Evolutionary conservation across 495 filamentous ascomycete genomes (phyloP).

Genomic region (Xanthoparmelia taractica): DNA sequence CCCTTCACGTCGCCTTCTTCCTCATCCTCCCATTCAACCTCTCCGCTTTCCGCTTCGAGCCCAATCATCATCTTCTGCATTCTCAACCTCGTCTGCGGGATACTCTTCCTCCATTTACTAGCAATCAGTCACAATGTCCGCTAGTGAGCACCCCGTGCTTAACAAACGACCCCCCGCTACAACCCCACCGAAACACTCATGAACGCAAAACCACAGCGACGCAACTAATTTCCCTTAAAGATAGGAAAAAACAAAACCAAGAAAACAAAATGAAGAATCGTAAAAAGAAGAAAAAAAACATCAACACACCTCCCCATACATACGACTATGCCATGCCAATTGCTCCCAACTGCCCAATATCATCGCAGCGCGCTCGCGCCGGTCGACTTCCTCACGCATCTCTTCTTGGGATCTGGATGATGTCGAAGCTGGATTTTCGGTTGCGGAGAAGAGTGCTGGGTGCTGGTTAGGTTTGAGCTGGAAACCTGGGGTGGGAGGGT

Average conservation of each 20-base stretch:
- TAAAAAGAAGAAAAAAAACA: not conserved
- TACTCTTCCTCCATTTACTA: constrained; percentile 22
- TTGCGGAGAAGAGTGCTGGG: not conserved
- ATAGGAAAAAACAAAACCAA: not conserved
- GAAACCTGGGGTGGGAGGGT: not conserved
- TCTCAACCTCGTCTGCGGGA: constrained; percentile 33
- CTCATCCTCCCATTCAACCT: constrained; percentile 19
- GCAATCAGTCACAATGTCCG: not conserved
- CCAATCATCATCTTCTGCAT: constrained; percentile 24
- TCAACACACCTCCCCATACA: constrained; percentile 21
- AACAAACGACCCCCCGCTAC: too few relatives aligned
- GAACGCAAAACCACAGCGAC: too few relatives aligned
- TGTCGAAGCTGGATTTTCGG: not conserved
- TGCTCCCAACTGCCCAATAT: constrained; percentile 22
- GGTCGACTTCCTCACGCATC: constrained; percentile 12
- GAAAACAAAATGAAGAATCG: not conserved
- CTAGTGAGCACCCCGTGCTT: not conserved
- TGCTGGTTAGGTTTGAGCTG: not conserved
- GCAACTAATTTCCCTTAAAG: too few relatives aligned
- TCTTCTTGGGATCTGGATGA: not conserved
- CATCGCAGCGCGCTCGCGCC: constrained; percentile 9
- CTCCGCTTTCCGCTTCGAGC: constrained; percentile 16
- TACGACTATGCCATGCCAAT: constrained; percentile 6
- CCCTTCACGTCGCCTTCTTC: constrained; percentile 8
- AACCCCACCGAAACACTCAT: not conserved